These are phyloP conservation scores for Cruciata laevipes DNA, from an alignment of 257 asterid species.

Conservation along the genomic window DNA sequence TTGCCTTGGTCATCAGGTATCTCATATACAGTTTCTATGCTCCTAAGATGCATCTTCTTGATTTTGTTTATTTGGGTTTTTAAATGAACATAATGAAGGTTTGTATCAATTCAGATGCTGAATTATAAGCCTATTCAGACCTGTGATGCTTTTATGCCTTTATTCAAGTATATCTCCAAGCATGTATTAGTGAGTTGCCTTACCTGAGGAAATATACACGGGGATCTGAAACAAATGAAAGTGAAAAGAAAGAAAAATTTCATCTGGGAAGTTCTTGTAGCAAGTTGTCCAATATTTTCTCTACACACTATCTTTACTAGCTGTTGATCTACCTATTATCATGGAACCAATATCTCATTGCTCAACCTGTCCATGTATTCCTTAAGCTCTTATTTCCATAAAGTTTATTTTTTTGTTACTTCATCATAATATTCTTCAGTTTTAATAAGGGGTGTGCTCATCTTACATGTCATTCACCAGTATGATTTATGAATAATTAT, in stretches of 20 bases:
- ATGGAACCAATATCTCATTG: background rate
- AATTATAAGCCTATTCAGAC: too few relatives aligned
- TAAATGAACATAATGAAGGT: too few relatives aligned
- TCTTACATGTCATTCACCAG: background rate
- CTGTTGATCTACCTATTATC: too few relatives aligned
- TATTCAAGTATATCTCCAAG: background rate
- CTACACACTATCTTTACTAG: too few relatives aligned
- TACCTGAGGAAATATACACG: background rate
- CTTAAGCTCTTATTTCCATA: background rate
- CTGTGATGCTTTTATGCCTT: background rate
- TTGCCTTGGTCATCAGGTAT: conserved; percentile 99
- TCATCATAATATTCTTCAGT: background rate
- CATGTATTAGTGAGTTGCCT: background rate
- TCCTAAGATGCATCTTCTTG: background rate
- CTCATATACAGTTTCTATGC: background rate
- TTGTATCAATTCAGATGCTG: background rate
- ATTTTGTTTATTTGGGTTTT: too few relatives aligned
- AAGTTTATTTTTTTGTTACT: background rate
- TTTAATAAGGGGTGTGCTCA: background rate
- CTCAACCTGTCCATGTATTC: background rate
- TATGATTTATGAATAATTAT: background rate
- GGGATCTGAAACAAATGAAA: background rate
- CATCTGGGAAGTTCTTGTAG: background rate
- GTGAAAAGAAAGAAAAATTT: too few relatives aligned
- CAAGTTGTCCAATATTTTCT: too few relatives aligned